Conservation (phyloP, 345 rosid genomes). For the Rhodamnia rubescens region DNA sequence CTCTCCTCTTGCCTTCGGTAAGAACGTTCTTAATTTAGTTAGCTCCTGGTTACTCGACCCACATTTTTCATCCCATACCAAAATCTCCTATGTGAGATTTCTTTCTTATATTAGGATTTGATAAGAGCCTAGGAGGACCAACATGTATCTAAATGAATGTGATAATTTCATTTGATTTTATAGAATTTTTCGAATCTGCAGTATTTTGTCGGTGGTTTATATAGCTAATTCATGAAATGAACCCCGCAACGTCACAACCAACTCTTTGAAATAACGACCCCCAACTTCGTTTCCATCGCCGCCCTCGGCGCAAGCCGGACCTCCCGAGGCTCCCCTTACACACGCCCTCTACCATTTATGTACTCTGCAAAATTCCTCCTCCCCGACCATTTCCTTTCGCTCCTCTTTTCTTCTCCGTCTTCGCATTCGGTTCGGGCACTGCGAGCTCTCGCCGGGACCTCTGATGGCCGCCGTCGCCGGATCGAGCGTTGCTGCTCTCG, state of each 20-base stretch:
- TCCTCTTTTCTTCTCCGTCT: not conserved
- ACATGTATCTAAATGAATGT: no score
- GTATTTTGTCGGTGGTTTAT: no score
- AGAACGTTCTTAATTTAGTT: no score
- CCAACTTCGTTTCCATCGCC: not conserved
- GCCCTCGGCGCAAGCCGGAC: not conserved
- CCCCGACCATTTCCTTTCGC: not conserved
- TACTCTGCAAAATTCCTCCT: not conserved
- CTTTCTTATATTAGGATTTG: no score
- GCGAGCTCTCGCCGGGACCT: not conserved
- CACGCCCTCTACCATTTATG: not conserved
- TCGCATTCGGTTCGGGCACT: not conserved
- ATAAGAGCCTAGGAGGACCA: no score
- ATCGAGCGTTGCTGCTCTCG: not conserved
- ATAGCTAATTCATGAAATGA: no score
- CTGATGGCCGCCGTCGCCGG: not conserved
- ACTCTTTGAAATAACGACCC: not conserved
- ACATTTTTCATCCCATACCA: no score
- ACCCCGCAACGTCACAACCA: not conserved
- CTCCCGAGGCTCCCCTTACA: not conserved
- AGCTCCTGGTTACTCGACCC: no score
- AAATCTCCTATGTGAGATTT: no score
- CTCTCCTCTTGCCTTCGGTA: no score
- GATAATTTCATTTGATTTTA: no score
- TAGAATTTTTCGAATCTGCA: no score